Evolutionary conservation across 2,329 filamentous ascomycete species (phyloP).

Genomic region (Verticillium dahliae): DNA sequence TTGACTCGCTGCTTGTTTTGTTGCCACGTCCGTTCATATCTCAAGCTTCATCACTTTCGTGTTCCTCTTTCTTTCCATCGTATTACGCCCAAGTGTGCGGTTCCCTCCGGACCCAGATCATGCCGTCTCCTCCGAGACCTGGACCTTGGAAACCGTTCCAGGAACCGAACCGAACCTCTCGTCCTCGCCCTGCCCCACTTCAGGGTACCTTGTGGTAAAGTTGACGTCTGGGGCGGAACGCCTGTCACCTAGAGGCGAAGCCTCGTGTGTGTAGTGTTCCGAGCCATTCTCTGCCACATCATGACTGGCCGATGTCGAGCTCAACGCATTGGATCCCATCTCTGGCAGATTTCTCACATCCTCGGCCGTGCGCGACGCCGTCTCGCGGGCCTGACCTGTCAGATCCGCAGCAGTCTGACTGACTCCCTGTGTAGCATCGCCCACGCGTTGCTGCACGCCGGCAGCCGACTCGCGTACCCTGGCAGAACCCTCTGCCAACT

Average conservation of each 20-base stretch:
- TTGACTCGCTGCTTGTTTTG: too few species aligned
- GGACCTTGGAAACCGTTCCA: neutral
- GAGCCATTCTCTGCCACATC: neutral
- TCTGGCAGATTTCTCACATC: neutral
- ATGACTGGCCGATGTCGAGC: neutral
- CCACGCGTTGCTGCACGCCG: neutral
- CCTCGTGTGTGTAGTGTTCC: neutral
- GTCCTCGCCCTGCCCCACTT: neutral
- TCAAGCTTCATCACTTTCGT: too few species aligned
- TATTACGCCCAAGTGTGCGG: too few species aligned
- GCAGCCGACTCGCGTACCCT: neutral
- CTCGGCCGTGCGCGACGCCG: neutral
- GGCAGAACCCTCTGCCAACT: neutral
- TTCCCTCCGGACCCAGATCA: neutral
- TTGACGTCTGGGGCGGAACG: neutral
- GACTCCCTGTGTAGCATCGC: neutral
- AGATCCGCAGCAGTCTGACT: neutral
- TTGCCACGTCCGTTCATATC: too few species aligned
- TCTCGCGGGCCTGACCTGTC: neutral
- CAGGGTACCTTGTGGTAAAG: neutral
- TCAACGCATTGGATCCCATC: neutral
- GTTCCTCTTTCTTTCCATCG: too few species aligned
- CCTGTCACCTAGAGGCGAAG: neutral
- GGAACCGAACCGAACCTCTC: neutral
- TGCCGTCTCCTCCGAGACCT: neutral